Evolutionary conservation across 2,329 filamentous ascomycete genomes (phyloP).

Genomic region (Pezizomycotina sp.): DNA sequence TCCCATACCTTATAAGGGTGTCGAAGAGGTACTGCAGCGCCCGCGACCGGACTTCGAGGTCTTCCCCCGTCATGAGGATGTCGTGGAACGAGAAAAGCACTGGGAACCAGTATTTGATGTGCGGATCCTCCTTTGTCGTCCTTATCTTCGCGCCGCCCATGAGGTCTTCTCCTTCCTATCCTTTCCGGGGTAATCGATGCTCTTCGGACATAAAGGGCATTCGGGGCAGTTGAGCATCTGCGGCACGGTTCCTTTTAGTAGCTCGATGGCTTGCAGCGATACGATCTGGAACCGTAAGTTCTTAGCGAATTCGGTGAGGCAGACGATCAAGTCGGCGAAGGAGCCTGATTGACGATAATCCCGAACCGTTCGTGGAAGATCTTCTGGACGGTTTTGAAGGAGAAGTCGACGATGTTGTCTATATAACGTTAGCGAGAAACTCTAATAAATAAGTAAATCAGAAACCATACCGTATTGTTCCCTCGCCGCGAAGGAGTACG

Average conservation of each 20-base stretch:
- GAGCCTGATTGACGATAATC: slow-evolving; percentile 87
- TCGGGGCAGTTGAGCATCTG: slow-evolving; percentile 93
- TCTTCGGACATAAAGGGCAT: slow-evolving; percentile 65
- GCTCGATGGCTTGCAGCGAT: slow-evolving; percentile 86
- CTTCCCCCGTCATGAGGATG: slow-evolving; percentile 96
- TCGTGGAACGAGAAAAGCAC: slow-evolving; percentile 97
- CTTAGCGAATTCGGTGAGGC: slow-evolving; percentile 95
- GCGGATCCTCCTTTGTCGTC: slow-evolving; percentile 56
- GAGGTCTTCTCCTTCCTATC: slow-evolving; percentile 27
- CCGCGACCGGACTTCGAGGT: slow-evolving; percentile 76
- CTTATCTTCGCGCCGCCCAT: slow-evolving; percentile 21
- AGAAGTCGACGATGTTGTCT: slow-evolving; percentile 90
- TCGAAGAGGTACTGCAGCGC: slow-evolving; percentile 96
- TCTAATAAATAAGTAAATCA: neutral
- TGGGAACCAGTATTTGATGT: slow-evolving; percentile 96
- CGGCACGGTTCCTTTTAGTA: slow-evolving; percentile 79
- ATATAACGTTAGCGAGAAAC: slow-evolving; percentile 23
- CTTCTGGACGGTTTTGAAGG: slow-evolving; percentile 89
- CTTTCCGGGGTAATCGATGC: slow-evolving; percentile 35
- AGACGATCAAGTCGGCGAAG: slow-evolving; percentile 91
- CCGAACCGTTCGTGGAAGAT: slow-evolving; percentile 93
- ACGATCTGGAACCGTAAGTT: slow-evolving; percentile 98
- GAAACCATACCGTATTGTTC: slow-evolving; percentile 54
- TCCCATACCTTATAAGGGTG: slow-evolving; percentile 73
- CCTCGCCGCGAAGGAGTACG: slow-evolving; percentile 86